Conservation (phyloP, 2,329 filamentous ascomycete species). For the Fusarium aywerte region DNA sequence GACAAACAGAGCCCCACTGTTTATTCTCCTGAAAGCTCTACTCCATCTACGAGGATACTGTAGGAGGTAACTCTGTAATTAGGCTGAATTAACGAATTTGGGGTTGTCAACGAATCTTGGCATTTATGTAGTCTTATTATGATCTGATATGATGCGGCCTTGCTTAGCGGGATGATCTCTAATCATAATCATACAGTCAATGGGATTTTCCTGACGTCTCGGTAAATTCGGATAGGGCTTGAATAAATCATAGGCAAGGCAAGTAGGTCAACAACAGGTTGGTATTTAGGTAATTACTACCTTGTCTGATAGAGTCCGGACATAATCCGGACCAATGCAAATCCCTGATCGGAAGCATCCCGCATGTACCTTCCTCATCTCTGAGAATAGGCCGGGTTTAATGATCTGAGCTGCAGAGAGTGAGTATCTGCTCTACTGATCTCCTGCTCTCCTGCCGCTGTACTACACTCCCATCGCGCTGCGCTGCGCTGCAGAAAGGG, state of each 20-base stretch:
- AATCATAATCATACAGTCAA: no score
- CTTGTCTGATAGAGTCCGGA: neutral
- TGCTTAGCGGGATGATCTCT: no score
- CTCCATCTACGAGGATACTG: neutral
- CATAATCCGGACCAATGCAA: neutral
- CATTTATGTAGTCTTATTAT: neutral
- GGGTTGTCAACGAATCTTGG: neutral
- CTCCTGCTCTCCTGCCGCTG: neutral
- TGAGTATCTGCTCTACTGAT: neutral
- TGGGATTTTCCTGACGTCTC: neutral
- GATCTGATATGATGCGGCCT: neutral
- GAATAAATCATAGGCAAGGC: neutral
- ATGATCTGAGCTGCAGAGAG: neutral
- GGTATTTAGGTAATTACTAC: neutral
- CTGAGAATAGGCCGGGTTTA: slow-evolving; percentile 6
- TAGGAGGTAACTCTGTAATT: neutral
- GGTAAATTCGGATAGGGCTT: neutral
- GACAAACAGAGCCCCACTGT: neutral
- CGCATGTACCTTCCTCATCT: slow-evolving; percentile 1
- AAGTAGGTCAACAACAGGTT: neutral
- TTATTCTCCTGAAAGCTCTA: neutral
- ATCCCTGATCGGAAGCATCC: neutral
- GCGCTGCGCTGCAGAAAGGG: neutral
- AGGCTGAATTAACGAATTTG: neutral
- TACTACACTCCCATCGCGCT: neutral